Conservation (phyloP, 2,329 filamentous ascomycete genomes). For the Colletotrichum truncatum region DNA sequence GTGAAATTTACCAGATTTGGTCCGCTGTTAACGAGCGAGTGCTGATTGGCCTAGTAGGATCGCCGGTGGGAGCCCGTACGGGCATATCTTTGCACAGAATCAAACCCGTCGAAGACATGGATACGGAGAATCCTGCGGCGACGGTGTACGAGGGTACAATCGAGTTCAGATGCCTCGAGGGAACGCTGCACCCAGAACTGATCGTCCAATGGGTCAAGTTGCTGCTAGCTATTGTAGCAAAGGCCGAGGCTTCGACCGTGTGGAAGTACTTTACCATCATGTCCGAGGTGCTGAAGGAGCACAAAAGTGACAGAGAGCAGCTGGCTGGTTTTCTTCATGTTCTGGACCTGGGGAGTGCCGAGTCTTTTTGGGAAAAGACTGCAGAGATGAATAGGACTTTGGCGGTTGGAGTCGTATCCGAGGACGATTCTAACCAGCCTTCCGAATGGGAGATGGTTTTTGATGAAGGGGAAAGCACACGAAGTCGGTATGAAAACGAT, state of each 20-base stretch:
- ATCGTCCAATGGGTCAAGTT: background rate
- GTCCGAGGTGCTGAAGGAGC: background rate
- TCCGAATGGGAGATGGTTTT: no score
- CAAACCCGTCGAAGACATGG: background rate
- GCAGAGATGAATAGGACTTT: background rate
- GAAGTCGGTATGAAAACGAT: no score
- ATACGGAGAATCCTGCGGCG: background rate
- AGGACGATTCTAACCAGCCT: no score
- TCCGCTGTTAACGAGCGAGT: background rate
- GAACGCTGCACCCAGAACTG: conserved; percentile 15
- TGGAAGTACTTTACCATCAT: background rate
- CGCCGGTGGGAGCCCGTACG: background rate
- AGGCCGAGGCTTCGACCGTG: background rate
- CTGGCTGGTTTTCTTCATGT: background rate
- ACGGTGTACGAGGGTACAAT: background rate
- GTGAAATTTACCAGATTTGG: background rate
- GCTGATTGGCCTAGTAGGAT: background rate
- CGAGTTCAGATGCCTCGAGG: conserved; percentile 17
- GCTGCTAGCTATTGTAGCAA: background rate
- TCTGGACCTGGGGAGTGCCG: background rate
- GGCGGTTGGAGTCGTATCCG: background rate
- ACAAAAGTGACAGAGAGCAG: background rate
- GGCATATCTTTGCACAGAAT: background rate
- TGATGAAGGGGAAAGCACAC: no score
- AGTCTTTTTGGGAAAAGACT: background rate